These are phyloP conservation scores for Mesembryanthemum crystallinum DNA, from an alignment of 148 eudicot genomes.

Conservation along the genomic window DNA sequence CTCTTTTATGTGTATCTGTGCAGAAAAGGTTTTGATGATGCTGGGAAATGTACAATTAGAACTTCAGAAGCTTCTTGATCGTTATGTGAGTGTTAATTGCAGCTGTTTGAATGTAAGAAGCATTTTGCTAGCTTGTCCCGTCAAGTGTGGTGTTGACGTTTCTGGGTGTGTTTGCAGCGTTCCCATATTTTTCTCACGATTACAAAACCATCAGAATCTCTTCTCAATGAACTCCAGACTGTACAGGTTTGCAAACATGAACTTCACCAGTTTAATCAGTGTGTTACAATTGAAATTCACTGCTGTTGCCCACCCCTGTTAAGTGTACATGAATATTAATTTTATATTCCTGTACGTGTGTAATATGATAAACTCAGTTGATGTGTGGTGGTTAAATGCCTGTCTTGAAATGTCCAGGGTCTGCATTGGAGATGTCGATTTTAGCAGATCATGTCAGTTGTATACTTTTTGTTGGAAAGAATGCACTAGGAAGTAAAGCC, in stretches of 20 bases:
- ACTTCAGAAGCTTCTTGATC: constrained; percentile 83
- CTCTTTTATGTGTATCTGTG: constrained; percentile 21
- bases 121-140: constrained; percentile 15
- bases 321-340: background rate
- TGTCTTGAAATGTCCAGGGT: background rate
- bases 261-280: constrained; percentile 1
- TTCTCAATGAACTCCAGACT: constrained; percentile 83
- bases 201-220: constrained; percentile 89
- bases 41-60: constrained; percentile 78
- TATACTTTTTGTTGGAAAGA: background rate
- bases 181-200: constrained; percentile 70
- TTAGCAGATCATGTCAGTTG: background rate
- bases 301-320: background rate
- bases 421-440: background rate
- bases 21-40: constrained; percentile 69
- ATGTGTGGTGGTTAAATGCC: background rate
- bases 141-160: background rate
- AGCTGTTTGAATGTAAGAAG: background rate
- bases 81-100: constrained; percentile 57
- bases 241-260: constrained; percentile 70
- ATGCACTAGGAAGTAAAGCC: background rate
- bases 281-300: background rate
- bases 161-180: constrained; percentile 51
- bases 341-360: background rate
- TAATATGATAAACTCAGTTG: background rate